These are phyloP conservation scores for Pythium aphanidermatum DNA, from an alignment of 352 stramenopile species.

Conservation along the genomic window DNA sequence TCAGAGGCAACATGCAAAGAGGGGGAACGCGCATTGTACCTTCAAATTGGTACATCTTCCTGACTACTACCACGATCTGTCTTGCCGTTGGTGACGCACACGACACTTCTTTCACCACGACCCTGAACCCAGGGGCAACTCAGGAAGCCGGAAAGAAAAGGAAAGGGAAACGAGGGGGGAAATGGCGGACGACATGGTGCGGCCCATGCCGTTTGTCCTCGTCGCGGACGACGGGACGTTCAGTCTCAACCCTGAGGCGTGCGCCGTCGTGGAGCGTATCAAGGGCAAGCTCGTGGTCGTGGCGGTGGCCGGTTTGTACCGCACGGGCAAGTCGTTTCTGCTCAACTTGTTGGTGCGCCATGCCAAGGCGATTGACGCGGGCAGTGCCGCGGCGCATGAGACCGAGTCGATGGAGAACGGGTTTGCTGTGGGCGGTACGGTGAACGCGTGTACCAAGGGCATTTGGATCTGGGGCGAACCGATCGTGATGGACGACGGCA, in stretches of 20 bases:
- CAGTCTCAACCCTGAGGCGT: slow-evolving; percentile 70
- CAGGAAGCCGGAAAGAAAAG: too few species aligned
- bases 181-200: slow-evolving; percentile 27
- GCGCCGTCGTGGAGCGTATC: slow-evolving; percentile 57
- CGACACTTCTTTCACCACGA: too few species aligned
- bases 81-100: too few species aligned
- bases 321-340: slow-evolving; percentile 88
- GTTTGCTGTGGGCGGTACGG: slow-evolving; percentile 79
- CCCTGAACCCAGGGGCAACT: too few species aligned
- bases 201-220: slow-evolving; percentile 73
- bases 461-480: slow-evolving; percentile 90
- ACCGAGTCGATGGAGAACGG: slow-evolving; percentile 21
- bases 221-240: slow-evolving; percentile 77
- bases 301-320: slow-evolving; percentile 81
- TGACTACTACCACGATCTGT: too few species aligned
- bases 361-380: slow-evolving; percentile 30
- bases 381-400: slow-evolving; percentile 1
- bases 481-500: slow-evolving; percentile 62
- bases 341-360: slow-evolving; percentile 81
- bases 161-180: too few species aligned
- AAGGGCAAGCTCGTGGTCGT: slow-evolving; percentile 81
- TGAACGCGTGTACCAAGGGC: slow-evolving; percentile 88
- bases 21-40: too few species aligned
- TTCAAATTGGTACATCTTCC: too few species aligned
- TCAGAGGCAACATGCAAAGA: too few species aligned